These are phyloP conservation scores for Rhizopus sp. DNA, from an alignment of 371 early-diverging fungal genomes.

Conservation along the genomic window DNA sequence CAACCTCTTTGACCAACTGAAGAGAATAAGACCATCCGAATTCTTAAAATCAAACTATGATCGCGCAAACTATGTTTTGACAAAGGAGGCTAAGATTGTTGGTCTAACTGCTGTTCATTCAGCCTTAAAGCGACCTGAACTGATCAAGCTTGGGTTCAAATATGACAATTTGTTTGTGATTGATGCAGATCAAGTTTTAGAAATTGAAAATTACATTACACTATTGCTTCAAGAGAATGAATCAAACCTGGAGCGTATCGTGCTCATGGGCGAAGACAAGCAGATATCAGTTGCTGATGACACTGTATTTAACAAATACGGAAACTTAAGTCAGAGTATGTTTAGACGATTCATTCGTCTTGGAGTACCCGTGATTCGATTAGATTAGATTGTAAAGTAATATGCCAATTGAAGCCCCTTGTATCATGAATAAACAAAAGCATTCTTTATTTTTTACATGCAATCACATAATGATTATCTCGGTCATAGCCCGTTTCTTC, in stretches of 20 bases:
- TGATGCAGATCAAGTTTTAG: constrained; percentile 96
- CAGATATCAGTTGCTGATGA: constrained; percentile 96
- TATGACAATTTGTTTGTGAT: constrained; percentile 97
- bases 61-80: constrained; percentile 87
- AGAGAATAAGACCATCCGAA: constrained; percentile 90
- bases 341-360: constrained; percentile 89
- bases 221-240: constrained; percentile 79
- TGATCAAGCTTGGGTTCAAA: constrained; percentile 84
- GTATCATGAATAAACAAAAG: constrained; percentile 8
- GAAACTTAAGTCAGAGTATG: constrained; percentile 90
- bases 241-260: constrained; percentile 79
- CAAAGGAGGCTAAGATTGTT: constrained; percentile 93
- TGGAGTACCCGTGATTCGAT: constrained; percentile 83
- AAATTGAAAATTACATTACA: constrained; percentile 95
- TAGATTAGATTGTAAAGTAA: constrained; percentile 69
- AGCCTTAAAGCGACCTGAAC: constrained; percentile 84
- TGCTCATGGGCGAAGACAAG: constrained; percentile 97
- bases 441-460: constrained; percentile 25
- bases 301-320: constrained; percentile 77
- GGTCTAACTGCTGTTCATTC: constrained; percentile 98
- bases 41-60: constrained; percentile 78
- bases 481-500: constrained; percentile 82
- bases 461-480: constrained; percentile 91
- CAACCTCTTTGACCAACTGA: constrained; percentile 73
- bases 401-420: neutral